Percentiles rank a stretch among this genome's conserved stretches.
Conservation (phyloP, 2,329 filamentous ascomycete genomes). For the Cryphonectria radicalis region DNA sequence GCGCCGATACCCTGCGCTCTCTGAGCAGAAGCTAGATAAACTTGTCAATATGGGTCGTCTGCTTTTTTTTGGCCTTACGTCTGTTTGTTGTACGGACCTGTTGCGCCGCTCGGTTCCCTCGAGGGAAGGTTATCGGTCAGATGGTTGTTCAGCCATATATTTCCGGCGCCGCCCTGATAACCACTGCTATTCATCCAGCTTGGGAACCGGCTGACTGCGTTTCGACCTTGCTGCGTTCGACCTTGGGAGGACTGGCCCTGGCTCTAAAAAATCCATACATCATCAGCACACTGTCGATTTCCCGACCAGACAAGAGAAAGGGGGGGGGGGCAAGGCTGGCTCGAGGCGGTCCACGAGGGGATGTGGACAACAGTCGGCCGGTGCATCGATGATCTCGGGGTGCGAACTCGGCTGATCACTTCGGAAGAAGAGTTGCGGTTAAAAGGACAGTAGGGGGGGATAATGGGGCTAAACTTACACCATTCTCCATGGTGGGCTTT, state of each 20-base stretch:
- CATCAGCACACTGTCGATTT: conserved; percentile 18
- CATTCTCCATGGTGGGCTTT: conserved; percentile 28
- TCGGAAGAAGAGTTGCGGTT: background rate
- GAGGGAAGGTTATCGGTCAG: conserved; percentile 19
- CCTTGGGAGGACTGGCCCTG: conserved; percentile 25
- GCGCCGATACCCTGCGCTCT: conserved; percentile 19
- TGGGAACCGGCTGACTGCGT: conserved; percentile 21
- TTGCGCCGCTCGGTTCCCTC: conserved; percentile 18
- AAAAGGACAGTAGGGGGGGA: background rate
- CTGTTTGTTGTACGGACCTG: conserved; percentile 22
- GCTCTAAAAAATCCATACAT: conserved; percentile 17
- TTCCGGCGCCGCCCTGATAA: conserved; percentile 14
- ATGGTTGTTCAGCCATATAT: conserved; percentile 25
- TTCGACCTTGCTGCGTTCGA: conserved; percentile 20
- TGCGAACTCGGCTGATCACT: background rate
- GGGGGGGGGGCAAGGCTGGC: background rate
- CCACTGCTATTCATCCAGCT: conserved; percentile 13
- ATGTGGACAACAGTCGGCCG: background rate
- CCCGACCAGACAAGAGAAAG: background rate
- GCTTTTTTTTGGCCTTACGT: background rate
- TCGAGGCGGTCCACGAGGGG: background rate
- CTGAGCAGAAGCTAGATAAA: conserved; percentile 22
- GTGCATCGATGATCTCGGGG: background rate
- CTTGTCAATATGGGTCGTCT: conserved; percentile 15
- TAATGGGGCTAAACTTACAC: conserved; percentile 22